These are phyloP conservation scores for Kalmusia sp. DNA, from an alignment of 2,329 filamentous ascomycete species.

Conservation along the genomic window DNA sequence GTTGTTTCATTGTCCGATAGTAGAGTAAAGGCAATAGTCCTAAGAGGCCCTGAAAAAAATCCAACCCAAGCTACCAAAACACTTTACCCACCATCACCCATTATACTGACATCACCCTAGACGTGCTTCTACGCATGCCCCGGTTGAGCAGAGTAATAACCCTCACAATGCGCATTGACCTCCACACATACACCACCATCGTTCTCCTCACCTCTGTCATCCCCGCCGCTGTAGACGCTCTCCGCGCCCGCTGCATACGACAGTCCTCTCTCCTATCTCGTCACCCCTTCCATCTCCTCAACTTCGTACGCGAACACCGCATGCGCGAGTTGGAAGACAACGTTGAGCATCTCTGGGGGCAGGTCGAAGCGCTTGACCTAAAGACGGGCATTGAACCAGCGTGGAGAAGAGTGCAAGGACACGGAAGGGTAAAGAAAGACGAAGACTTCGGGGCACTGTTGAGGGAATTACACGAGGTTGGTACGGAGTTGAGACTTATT, in stretches of 20 bases:
- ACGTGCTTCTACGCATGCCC: slow-evolving; percentile 4
- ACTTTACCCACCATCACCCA: not conserved
- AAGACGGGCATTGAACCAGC: not conserved
- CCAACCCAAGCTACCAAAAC: no score
- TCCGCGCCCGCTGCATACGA: not conserved
- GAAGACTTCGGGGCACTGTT: not conserved
- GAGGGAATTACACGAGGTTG: not conserved
- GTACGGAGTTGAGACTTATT: not conserved
- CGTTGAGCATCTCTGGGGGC: not conserved
- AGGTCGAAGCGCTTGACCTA: not conserved
- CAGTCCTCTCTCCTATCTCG: not conserved
- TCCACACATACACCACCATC: not conserved
- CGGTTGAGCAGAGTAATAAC: not conserved
- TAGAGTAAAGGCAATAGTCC: no score
- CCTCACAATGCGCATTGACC: not conserved
- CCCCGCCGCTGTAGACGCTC: not conserved
- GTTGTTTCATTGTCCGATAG: no score
- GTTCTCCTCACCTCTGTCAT: not conserved
- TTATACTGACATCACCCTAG: not conserved
- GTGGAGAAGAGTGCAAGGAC: not conserved
- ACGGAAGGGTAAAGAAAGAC: not conserved
- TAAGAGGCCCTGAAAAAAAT: no score
- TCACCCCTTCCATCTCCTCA: not conserved
- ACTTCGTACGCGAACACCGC: slow-evolving; percentile 1
- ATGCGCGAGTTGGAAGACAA: slow-evolving; percentile 1